Evolutionary conservation across 352 stramenopile species (phyloP), one percentile per base, ranked within the genome.

Genomic region (Phytophthora pseudosyringae): DNA sequence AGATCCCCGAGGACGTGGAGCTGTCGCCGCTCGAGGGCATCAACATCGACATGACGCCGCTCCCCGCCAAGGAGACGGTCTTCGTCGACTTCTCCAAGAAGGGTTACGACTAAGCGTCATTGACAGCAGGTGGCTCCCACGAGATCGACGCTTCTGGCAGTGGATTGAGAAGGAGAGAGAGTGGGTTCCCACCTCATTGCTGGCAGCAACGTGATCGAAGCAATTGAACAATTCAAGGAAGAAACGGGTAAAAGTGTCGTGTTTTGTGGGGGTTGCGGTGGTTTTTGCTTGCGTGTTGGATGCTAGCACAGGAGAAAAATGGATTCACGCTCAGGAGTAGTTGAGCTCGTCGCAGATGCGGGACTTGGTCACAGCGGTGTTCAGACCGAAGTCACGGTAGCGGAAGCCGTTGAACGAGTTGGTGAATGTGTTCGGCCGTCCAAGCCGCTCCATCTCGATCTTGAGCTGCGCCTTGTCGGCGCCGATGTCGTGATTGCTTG

Each of bases 31-130:
- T 95, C 4, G 84, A 94, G 68, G 81, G 74, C 52, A 90, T 95
- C 69, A 94, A 96, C 73, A 91, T 96, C 69, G 84, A 94, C 71
- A 92, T 89, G 79, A 94, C 84, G 67, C 86, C 86, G 45, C 64
- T 93, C 63, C 84, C 83, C 39, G 82, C 80, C 56, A 92, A 86
- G 75, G 69, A 74, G 47, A 86, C 76, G 53, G 84, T 92, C 39
- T 91, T 94, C 59, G 81, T 96, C 21, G 86, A 94, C 72, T 93
- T 93, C 41, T 89, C 81, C 64, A 94, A 91, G 80, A 96, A 96
- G 83, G 75, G 75, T 51, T 92, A 93, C 71, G 78, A 96, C 63
- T 96, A 92, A 79, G 33, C 21, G 44, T 8, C 28, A 51, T 32
- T 46, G 12, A 35, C n/a, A 47, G 15, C n/a, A 55, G 9, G 32